These are phyloP conservation scores for Trametes sp. DNA, from an alignment of 1,284 basidiomycete species.

Conservation along the genomic window DNA sequence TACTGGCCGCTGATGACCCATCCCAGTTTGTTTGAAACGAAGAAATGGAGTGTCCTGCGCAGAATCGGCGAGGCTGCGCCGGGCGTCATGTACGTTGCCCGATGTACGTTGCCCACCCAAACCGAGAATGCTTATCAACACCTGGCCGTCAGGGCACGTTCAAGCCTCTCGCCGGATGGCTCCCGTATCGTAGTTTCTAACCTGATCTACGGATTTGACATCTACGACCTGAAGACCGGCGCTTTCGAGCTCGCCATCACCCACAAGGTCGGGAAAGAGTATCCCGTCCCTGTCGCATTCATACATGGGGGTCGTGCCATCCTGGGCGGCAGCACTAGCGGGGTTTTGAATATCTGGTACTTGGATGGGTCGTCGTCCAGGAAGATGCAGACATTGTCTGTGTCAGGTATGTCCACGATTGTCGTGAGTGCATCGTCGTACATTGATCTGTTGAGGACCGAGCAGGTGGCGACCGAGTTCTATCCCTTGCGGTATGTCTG, in stretches of 20 bases:
- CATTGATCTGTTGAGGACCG: not conserved
- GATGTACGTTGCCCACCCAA: too few species aligned
- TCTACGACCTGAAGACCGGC: constrained; percentile 1
- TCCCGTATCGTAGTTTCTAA: not conserved
- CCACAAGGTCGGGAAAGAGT: not conserved
- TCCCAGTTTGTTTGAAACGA: not conserved
- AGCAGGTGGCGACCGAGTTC: not conserved
- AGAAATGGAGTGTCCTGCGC: not conserved
- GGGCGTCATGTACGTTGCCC: constrained; percentile 3
- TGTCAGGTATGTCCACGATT: not conserved
- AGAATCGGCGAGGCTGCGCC: not conserved
- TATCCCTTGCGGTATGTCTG: constrained; percentile 1
- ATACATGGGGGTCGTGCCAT: constrained; percentile 3
- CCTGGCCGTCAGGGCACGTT: not conserved
- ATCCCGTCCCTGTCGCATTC: constrained; percentile 2
- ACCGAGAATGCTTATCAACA: too few species aligned
- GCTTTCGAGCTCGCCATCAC: not conserved
- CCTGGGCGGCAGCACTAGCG: constrained; percentile 3
- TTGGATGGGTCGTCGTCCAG: not conserved
- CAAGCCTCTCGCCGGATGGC: constrained; percentile 1
- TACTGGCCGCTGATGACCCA: not conserved
- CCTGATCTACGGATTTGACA: constrained; percentile 2
- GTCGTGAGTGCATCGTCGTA: not conserved
- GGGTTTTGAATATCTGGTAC: not conserved
- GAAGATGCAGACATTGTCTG: constrained; percentile 1